Base-by-base conservation (phyloP, 148 eudicot genomes). In the Euryodendron excelsum region DNA sequence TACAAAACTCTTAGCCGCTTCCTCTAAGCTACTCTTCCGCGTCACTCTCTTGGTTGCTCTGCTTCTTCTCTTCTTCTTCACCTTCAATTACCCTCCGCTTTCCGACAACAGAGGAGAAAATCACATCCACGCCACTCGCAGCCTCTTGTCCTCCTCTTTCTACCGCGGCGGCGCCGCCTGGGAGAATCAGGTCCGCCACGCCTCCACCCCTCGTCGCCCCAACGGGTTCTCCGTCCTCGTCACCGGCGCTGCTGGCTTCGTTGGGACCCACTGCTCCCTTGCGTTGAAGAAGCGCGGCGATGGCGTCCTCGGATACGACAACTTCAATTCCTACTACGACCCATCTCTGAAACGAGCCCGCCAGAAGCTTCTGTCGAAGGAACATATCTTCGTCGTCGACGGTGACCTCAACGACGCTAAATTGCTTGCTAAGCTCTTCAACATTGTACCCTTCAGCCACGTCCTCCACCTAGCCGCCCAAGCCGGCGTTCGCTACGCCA, bases 401-500 rank as follows among this genome's bases (percentile, higher is more conserved):
- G 98, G 93, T 0, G 98, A 95, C 68, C 85, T 95, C 4, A 95
- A 95, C 79, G 98, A 95, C 76, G 78, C 80, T 17, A 91, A 91
- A 31, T 80, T 91, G 77, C 78, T 95, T 3, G 17, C 80, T 13
- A 93, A 95, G 80, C 88, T 95, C 3, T 95, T 93, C 79, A 96
- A 93, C 86, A 86, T 95, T 31, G 97, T 93, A 13, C 96, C 98
- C 0, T 93, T 95, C 65, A 83, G 87, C 1, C 98, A 95, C 81
- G 81, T 95, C 27, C 93, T 95, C 33, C 98, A 95, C 81, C 81
- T 95, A 0, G 97, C 98, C 3, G 98, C 98, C 0, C 98, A 95
- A 75, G 98, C 98, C 3, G 98, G 98, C 2, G 98, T 95, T 2
- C 90, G 98, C 0, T 95, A 95, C 82, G 98, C 98, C 0, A 95